phyloP scores from a whole-genome alignment of 176 grass and related monocot genomes.

The Themeda triandra region DNA sequence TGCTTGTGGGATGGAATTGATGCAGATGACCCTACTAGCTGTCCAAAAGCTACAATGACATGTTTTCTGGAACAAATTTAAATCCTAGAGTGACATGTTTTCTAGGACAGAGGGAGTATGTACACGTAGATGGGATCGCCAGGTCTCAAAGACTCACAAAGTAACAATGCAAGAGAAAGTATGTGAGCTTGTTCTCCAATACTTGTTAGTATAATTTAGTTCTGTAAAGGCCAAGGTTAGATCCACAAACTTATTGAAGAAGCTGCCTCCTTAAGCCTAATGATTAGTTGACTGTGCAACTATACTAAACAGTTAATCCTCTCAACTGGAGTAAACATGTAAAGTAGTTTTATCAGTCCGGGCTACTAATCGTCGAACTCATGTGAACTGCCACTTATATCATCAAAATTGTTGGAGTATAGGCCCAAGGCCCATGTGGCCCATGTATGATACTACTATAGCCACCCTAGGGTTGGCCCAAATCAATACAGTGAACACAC shows the following conservation, averaged over 20 bases:
- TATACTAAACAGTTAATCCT: not conserved
- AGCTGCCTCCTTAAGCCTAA: not conserved
- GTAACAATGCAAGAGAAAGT: slow-evolving; percentile 4
- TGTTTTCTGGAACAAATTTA: not conserved
- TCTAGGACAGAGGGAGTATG: not conserved
- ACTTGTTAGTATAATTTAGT: not conserved
- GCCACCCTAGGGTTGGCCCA: too few species aligned
- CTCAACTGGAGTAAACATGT: not conserved
- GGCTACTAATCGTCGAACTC: not conserved
- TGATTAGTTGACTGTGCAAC: not conserved
- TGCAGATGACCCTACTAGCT: not conserved
- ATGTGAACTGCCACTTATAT: not conserved
- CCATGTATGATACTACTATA: too few species aligned
- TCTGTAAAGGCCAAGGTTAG: not conserved
- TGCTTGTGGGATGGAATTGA: not conserved
- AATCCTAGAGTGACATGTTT: not conserved
- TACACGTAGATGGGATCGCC: not conserved
- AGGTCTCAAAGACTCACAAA: not conserved
- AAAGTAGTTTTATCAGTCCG: not conserved
- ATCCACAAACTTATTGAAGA: not conserved
- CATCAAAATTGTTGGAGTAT: too few species aligned
- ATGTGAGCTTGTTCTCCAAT: not conserved
- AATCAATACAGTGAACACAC: too few species aligned
- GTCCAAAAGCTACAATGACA: not conserved
- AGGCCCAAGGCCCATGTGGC: too few species aligned